Percentiles rank a stretch among this genome's conserved stretches.
These are phyloP conservation scores for Lablab purpureus DNA, from an alignment of 306 rosid genomes.

Conservation along the genomic window DNA sequence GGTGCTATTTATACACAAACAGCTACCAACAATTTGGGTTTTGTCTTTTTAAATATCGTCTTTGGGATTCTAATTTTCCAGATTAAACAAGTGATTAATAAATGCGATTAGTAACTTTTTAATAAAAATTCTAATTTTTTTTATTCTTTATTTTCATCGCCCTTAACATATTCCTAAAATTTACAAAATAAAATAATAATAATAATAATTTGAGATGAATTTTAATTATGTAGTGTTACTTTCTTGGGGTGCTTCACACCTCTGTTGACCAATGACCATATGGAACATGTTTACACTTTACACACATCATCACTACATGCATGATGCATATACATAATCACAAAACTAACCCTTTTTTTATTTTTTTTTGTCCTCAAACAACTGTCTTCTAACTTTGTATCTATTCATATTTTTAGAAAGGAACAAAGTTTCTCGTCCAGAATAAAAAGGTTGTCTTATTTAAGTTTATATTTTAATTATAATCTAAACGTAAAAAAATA, in stretches of 20 bases:
- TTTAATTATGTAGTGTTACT: background rate
- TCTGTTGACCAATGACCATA: slow-evolving; percentile 9
- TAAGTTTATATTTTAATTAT: background rate
- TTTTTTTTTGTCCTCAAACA: background rate
- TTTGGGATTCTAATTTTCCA: too few species aligned
- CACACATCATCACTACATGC: background rate
- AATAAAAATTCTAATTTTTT: too few species aligned
- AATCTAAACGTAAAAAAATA: too few species aligned
- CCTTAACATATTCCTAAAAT: too few species aligned
- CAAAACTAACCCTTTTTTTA: background rate
- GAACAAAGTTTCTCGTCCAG: background rate
- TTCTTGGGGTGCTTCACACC: background rate
- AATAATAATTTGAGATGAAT: background rate
- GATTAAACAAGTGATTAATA: too few species aligned
- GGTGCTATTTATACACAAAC: slow-evolving; percentile 39
- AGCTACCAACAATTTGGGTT: background rate
- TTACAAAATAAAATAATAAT: too few species aligned
- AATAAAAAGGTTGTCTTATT: background rate
- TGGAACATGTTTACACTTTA: background rate
- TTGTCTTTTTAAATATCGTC: too few species aligned
- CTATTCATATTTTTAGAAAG: background rate
- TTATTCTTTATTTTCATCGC: too few species aligned
- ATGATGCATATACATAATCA: background rate
- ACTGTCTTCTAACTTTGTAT: background rate
- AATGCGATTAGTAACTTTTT: too few species aligned